phyloP scores from a whole-genome alignment of 352 stramenopile genomes.

The Phytophthora idaei region DNA sequence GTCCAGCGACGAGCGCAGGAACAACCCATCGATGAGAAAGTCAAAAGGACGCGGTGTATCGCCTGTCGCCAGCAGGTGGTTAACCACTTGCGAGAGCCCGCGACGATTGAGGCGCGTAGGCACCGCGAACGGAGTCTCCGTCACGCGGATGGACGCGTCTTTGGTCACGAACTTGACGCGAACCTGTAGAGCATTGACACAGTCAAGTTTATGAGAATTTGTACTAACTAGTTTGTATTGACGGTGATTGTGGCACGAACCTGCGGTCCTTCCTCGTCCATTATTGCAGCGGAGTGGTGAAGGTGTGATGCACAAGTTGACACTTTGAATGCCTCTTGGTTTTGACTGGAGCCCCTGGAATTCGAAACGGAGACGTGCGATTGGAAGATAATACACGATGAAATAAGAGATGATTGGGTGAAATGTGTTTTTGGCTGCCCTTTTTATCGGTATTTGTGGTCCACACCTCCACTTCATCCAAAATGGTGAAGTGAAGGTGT shows the following conservation, averaged over 20 bases:
- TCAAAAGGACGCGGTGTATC: conserved; percentile 77
- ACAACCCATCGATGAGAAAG: conserved; percentile 81
- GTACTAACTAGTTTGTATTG: neutral
- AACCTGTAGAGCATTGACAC: conserved; percentile 49
- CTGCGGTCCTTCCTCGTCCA: conserved; percentile 51
- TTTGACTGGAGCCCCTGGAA: conserved; percentile 30
- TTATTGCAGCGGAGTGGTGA: conserved; percentile 12
- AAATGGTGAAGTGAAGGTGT: neutral
- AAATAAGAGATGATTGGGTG: conserved; percentile 8
- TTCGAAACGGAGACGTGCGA: conserved; percentile 1
- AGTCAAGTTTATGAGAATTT: neutral
- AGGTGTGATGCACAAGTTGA: conserved; percentile 15
- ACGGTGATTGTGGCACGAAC: conserved; percentile 7
- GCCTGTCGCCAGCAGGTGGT: conserved; percentile 77
- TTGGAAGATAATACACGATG: conserved; percentile 10
- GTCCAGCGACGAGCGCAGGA: conserved; percentile 76
- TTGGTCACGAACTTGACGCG: conserved; percentile 92
- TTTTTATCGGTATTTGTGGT: neutral
- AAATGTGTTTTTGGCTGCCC: neutral
- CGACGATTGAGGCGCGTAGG: conserved; percentile 78
- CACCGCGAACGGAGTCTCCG: conserved; percentile 89
- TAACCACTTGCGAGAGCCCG: conserved; percentile 89
- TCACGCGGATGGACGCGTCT: conserved; percentile 86
- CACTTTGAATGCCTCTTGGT: conserved; percentile 25
- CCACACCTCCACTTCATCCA: neutral